These are phyloP conservation scores for Botryococcus braunii DNA, from an alignment of 163 green algal genomes.

Conservation along the genomic window DNA sequence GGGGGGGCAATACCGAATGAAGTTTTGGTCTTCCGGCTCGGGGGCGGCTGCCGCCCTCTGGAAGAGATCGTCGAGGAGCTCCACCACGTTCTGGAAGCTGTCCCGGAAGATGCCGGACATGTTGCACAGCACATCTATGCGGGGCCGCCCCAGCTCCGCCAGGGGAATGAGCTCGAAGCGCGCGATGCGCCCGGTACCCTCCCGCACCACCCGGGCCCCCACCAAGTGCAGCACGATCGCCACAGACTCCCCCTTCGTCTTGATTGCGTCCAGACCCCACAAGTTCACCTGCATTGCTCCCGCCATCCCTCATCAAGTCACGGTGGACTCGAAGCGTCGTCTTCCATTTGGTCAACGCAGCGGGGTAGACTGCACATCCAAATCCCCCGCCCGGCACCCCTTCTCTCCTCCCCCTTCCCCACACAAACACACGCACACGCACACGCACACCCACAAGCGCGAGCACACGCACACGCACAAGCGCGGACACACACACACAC, in stretches of 20 bases:
- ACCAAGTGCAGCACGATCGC: conserved; percentile 81
- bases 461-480: too few relatives aligned
- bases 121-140: conserved; percentile 91
- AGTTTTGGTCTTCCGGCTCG: conserved; percentile 82
- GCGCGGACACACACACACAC: too few relatives aligned
- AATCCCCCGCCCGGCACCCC: too few relatives aligned
- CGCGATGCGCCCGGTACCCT: conserved; percentile 60
- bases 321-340: too few relatives aligned
- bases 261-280: conserved; percentile 95
- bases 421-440: too few relatives aligned
- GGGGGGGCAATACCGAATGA: conserved; percentile 54
- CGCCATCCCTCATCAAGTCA: too few relatives aligned
- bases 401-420: too few relatives aligned
- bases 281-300: conserved; percentile 81
- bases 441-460: too few relatives aligned
- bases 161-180: conserved; percentile 83
- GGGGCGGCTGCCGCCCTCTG: conserved; percentile 56
- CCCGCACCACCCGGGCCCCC: conserved; percentile 59
- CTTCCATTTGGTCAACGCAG: too few relatives aligned
- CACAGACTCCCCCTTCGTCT: conserved; percentile 89
- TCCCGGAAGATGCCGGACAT: conserved; percentile 89
- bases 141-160: conserved; percentile 49
- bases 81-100: conserved; percentile 76
- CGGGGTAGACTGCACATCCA: too few relatives aligned
- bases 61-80: conserved; percentile 94